phyloP scores from a whole-genome alignment of 768 basidiomycete genomes.

The Dictyophora rubrovolvata region DNA sequence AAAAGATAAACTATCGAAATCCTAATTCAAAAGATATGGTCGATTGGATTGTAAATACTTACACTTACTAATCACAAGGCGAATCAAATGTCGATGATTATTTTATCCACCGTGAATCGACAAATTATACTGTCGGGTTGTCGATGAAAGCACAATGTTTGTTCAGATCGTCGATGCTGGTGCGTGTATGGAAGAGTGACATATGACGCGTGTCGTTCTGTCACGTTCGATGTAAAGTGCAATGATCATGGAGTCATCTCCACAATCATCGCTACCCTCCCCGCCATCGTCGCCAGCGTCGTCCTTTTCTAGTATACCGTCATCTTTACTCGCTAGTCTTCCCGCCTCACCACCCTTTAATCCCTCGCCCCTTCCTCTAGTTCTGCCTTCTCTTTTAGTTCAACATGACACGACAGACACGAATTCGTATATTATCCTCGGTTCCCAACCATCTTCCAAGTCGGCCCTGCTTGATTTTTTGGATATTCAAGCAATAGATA shows the following conservation, averaged over 20 bases:
- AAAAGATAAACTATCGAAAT: no score
- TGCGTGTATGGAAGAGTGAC: no score
- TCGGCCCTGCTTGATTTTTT: neutral
- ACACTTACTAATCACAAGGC: no score
- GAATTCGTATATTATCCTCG: neutral
- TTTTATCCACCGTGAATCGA: no score
- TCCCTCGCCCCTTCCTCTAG: neutral
- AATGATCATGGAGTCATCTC: neutral
- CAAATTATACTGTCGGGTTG: no score
- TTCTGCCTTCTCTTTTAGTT: neutral
- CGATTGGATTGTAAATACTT: no score
- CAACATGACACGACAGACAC: neutral
- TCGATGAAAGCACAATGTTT: no score
- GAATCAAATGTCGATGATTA: no score
- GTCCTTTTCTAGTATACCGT: constrained; percentile 6
- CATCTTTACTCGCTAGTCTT: neutral
- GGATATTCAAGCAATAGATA: neutral
- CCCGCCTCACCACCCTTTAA: neutral
- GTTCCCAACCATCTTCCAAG: neutral
- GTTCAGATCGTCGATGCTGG: no score
- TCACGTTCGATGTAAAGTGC: no score
- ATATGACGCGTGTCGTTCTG: no score
- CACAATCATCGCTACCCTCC: constrained; percentile 6
- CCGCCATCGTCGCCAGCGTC: constrained; percentile 8
- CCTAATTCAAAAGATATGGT: no score